A percentile compares a stretch with the other conserved stretches of the same genome.
These are phyloP conservation scores for Pseudogymnoascus sp. DNA, from an alignment of 2,329 filamentous ascomycete genomes.

Conservation along the genomic window DNA sequence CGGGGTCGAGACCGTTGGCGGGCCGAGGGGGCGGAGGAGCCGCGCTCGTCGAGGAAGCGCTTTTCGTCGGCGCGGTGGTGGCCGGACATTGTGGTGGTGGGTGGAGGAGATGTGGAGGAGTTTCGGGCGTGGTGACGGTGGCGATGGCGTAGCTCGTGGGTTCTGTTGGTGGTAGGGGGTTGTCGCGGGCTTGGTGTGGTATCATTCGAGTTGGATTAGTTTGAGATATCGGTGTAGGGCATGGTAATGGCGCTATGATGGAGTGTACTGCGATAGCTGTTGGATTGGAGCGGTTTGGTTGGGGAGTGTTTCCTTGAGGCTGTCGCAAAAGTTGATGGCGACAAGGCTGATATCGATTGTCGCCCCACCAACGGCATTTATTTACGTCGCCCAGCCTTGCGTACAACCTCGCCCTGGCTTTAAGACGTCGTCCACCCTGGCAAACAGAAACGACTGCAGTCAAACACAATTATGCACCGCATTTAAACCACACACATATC, in stretches of 20 bases:
- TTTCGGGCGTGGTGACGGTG: background rate
- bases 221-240: background rate
- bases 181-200: background rate
- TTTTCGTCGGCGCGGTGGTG: constrained; percentile 77
- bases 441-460: background rate
- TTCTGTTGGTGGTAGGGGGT: background rate
- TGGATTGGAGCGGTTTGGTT: constrained; percentile 14
- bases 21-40: constrained; percentile 68
- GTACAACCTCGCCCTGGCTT: background rate
- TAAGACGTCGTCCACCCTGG: background rate
- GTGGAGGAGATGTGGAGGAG: constrained; percentile 3
- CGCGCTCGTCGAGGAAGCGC: constrained; percentile 83
- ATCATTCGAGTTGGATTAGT: background rate
- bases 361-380: constrained; percentile 35
- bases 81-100: constrained; percentile 29
- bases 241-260: background rate
- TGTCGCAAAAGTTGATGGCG: constrained; percentile 16
- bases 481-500: background rate
- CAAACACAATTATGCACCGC: background rate
- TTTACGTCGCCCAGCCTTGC: constrained; percentile 12
- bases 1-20: constrained; percentile 84
- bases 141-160: background rate
- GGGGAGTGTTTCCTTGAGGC: background rate
- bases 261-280: constrained; percentile 6
- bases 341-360: constrained; percentile 34